phyloP scores from a whole-genome alignment of 495 filamentous ascomycete genomes.

The Lasiosphaeria ovina region DNA sequence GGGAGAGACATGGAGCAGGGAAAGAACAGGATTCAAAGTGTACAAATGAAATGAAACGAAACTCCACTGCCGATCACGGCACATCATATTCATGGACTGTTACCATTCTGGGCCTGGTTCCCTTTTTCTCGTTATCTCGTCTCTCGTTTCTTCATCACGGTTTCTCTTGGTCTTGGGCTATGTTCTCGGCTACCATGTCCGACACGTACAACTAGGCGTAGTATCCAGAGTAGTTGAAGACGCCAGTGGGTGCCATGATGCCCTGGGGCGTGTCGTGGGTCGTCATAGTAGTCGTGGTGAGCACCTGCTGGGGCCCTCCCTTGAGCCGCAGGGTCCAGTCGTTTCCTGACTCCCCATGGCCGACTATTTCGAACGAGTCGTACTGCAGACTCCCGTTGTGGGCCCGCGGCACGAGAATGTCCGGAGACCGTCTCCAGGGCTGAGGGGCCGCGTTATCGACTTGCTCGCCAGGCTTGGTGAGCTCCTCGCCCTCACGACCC shows the following conservation, averaged over 20 bases:
- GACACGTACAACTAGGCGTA: not conserved
- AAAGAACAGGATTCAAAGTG: too few relatives aligned
- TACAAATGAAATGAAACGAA: too few relatives aligned
- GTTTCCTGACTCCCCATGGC: conserved; percentile 24
- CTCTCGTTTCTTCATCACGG: too few relatives aligned
- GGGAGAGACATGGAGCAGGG: too few relatives aligned
- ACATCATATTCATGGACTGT: too few relatives aligned
- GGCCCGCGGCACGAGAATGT: conserved; percentile 42
- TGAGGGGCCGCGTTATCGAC: conserved; percentile 11
- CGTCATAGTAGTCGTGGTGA: conserved; percentile 28
- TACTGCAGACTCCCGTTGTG: conserved; percentile 45
- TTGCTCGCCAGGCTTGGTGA: conserved; percentile 13
- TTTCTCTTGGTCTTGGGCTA: too few relatives aligned
- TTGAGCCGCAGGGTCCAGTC: conserved; percentile 37
- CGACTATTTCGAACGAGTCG: conserved; percentile 45
- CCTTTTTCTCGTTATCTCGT: too few relatives aligned
- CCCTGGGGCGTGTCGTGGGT: conserved; percentile 39
- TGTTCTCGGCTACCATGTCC: too few relatives aligned
- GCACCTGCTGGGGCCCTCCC: conserved; percentile 13
- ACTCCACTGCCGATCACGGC: too few relatives aligned
- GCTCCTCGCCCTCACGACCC: conserved; percentile 45
- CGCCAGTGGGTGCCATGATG: conserved; percentile 18
- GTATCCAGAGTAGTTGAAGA: conserved; percentile 1
- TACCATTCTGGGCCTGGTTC: too few relatives aligned
- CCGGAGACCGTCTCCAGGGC: conserved; percentile 11